phyloP scores from a whole-genome alignment of 1,139 yeast genomes.

The Suhomyces bribrorum region DNA sequence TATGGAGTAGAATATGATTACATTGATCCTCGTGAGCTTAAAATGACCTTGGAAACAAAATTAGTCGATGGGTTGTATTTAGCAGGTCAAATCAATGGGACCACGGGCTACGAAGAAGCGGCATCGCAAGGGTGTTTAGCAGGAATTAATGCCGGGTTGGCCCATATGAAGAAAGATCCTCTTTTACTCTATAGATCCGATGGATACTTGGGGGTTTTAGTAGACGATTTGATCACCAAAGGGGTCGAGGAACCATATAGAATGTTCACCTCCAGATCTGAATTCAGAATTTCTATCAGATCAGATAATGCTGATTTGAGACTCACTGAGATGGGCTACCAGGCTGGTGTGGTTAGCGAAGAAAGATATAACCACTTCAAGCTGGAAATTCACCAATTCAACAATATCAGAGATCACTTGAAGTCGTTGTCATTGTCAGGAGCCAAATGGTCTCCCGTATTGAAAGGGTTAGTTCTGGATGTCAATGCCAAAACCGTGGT shows the following conservation, averaged over 20 bases:
- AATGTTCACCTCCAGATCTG: conserved; percentile 96
- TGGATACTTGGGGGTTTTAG: conserved; percentile 88
- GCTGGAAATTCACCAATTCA: conserved; percentile 49
- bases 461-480: conserved; percentile 50
- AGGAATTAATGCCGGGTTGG: conserved; percentile 87
- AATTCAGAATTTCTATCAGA: conserved; percentile 83
- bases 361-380: conserved; percentile 55
- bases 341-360: conserved; percentile 66
- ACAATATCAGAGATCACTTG: conserved; percentile 48
- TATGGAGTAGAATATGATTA: conserved; percentile 98
- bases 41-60: conserved; percentile 79
- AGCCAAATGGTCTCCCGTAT: conserved; percentile 59
- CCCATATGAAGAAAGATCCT: conserved; percentile 41
- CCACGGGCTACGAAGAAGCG: conserved; percentile 99
- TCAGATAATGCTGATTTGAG: conserved; percentile 93
- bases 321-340: conserved; percentile 68
- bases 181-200: conserved; percentile 70
- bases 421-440: conserved; percentile 51
- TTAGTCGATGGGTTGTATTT: conserved; percentile 73
- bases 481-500: conserved; percentile 33
- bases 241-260: conserved; percentile 98
- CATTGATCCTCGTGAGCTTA: conserved; percentile 88
- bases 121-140: conserved; percentile 96
- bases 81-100: conserved; percentile 98
- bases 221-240: conserved; percentile 91